A percentile compares a stretch with the other conserved stretches of the same genome.
Conservation (phyloP, 2,329 filamentous ascomycete species). For the Colletotrichum spinosum region DNA sequence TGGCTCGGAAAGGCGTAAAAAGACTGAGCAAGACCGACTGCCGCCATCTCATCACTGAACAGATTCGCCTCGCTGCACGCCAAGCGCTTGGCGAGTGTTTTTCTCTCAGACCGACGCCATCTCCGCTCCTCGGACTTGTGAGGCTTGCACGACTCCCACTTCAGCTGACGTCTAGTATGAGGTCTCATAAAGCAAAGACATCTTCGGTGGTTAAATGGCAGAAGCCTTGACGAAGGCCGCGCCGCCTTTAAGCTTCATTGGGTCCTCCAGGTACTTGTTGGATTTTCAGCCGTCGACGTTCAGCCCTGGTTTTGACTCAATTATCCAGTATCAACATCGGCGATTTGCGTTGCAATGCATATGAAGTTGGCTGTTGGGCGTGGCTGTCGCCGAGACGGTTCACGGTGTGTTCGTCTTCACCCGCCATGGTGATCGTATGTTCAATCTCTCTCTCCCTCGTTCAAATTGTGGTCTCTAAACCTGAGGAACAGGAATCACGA, state of each 20-base stretch:
- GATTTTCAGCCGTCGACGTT: no score
- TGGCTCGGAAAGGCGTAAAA: no score
- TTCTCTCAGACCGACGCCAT: constrained; percentile 2
- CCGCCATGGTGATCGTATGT: constrained; percentile 50
- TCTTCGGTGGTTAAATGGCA: neutral
- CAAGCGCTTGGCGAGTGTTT: constrained; percentile 17
- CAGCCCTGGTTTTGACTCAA: no score
- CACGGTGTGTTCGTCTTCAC: constrained; percentile 49
- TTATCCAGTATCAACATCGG: no score
- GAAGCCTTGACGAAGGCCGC: neutral
- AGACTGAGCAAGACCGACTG: neutral
- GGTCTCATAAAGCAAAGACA: neutral
- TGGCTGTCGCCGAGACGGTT: constrained; percentile 47
- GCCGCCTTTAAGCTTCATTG: neutral
- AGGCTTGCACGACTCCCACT: constrained; percentile 7
- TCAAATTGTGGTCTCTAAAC: neutral
- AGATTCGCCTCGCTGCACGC: constrained; percentile 20
- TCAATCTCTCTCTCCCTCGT: no score
- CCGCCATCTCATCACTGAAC: constrained; percentile 17
- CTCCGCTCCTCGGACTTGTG: constrained; percentile 18
- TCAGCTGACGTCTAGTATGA: neutral
- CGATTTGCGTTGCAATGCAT: no score
- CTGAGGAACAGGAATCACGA: constrained; percentile 45
- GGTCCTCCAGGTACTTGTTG: no score
- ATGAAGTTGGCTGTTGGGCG: constrained; percentile 16